A percentile compares a stretch with the other conserved stretches of the same genome.
These are phyloP conservation scores for Neocucurbitaria cava DNA, from an alignment of 2,329 filamentous ascomycete genomes.

Conservation along the genomic window DNA sequence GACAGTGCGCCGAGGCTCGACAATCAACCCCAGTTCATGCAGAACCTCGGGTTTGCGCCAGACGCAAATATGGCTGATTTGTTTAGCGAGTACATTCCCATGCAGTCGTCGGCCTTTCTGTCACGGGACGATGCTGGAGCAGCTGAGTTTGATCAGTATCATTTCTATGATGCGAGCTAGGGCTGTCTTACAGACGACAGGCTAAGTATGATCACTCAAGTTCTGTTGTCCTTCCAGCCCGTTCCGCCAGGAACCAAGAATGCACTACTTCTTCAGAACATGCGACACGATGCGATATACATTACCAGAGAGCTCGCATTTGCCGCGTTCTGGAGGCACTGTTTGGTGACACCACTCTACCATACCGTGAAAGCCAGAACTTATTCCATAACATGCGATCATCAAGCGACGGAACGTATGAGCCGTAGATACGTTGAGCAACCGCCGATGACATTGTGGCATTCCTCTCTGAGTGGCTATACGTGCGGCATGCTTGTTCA, in stretches of 20 bases:
- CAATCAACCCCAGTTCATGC: slow-evolving; percentile 69
- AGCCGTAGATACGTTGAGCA: not conserved
- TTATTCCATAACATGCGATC: not conserved
- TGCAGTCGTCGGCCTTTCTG: slow-evolving; percentile 45
- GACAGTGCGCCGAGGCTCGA: slow-evolving; percentile 62
- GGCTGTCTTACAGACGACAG: no score
- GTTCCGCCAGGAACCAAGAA: not conserved
- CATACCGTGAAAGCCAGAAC: not conserved
- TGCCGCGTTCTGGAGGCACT: not conserved
- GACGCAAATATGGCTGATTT: slow-evolving; percentile 66
- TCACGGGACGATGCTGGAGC: slow-evolving; percentile 21
- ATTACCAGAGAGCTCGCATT: no score
- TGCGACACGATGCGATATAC: no score
- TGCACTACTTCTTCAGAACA: not conserved
- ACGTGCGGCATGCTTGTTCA: not conserved
- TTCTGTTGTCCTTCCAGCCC: not conserved
- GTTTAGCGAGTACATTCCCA: slow-evolving; percentile 52
- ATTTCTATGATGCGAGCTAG: slow-evolving; percentile 34
- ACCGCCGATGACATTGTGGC: not conserved
- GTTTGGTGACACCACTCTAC: not conserved
- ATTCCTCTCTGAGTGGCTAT: no score
- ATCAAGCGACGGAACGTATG: not conserved
- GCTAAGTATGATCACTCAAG: no score
- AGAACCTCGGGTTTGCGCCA: slow-evolving; percentile 70
- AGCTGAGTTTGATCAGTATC: slow-evolving; percentile 32